These are phyloP conservation scores for Kappamyces sp. DNA, from an alignment of 192 early-diverging fungal genomes.

Conservation along the genomic window DNA sequence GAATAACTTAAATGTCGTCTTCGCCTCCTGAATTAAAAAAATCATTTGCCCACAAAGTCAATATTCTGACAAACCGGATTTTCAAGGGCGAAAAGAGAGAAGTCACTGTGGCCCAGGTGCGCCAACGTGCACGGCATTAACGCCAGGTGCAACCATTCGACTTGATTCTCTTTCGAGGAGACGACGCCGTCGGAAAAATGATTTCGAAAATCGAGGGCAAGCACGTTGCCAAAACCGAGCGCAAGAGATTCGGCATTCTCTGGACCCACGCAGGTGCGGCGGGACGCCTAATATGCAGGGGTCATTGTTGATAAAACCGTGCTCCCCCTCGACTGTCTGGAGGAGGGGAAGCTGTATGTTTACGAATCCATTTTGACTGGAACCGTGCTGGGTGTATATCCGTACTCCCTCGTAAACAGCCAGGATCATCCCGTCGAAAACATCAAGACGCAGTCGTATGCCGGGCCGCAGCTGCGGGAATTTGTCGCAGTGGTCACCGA, in stretches of 20 bases:
- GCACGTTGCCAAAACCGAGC: slow-evolving; percentile 19
- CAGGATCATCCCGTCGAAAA: slow-evolving; percentile 18
- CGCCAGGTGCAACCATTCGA: slow-evolving; percentile 23
- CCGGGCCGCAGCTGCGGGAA: slow-evolving; percentile 30
- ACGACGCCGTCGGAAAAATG: slow-evolving; percentile 29
- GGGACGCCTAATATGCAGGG: slow-evolving; percentile 10
- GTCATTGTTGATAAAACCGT: slow-evolving; percentile 30
- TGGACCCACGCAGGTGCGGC: slow-evolving; percentile 25
- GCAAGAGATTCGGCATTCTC: slow-evolving; percentile 16
- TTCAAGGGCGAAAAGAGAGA: no score
- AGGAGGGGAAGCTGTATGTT: slow-evolving; percentile 29
- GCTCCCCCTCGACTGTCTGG: slow-evolving; percentile 30
- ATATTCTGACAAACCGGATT: no score
- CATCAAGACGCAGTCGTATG: slow-evolving; percentile 19
- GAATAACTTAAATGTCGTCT: no score
- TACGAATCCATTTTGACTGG: slow-evolving; percentile 33
- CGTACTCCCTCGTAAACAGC: slow-evolving; percentile 21
- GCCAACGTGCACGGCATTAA: no score
- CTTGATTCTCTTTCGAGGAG: slow-evolving; percentile 31
- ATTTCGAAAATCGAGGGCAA: slow-evolving; percentile 27
- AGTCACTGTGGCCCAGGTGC: no score
- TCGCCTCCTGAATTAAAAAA: no score
- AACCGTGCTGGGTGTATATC: slow-evolving; percentile 20
- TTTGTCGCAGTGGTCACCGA: slow-evolving; percentile 26
- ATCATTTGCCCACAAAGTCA: no score